Percentiles rank a stretch among this genome's conserved stretches.
phyloP scores from a whole-genome alignment of 2,329 filamentous ascomycete genomes.

The Aureobasidium mangrovei region DNA sequence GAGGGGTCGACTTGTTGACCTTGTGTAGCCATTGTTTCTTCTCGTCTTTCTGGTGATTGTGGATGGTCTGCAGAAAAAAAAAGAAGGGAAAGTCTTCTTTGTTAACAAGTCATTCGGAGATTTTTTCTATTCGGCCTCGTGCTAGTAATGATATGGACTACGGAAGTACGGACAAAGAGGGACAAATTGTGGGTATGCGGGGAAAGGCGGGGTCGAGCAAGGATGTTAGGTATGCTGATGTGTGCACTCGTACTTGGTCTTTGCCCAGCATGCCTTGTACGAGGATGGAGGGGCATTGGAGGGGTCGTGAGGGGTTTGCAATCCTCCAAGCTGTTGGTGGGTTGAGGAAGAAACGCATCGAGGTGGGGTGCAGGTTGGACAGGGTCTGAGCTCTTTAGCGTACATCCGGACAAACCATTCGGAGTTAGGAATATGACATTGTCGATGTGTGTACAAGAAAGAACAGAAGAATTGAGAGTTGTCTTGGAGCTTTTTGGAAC shows the following conservation, averaged over 20 bases:
- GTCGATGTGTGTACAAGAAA: too few relatives aligned
- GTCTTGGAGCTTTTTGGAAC: too few relatives aligned
- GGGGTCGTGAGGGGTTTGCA: conserved; percentile 12
- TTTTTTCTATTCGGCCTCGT: neutral
- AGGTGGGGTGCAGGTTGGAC: too few relatives aligned
- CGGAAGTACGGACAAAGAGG: conserved; percentile 10
- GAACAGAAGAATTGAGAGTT: too few relatives aligned
- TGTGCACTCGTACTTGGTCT: too few relatives aligned
- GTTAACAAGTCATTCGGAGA: neutral
- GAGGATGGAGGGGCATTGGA: conserved; percentile 10
- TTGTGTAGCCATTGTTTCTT: conserved; percentile 10
- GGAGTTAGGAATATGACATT: too few relatives aligned
- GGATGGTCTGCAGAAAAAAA: neutral
- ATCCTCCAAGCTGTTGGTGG: neutral
- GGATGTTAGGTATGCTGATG: neutral
- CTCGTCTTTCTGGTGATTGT: neutral
- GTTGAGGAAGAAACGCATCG: neutral
- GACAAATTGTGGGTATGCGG: conserved; percentile 13
- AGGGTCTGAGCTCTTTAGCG: too few relatives aligned
- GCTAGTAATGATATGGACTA: neutral
- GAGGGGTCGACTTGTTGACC: conserved; percentile 19
- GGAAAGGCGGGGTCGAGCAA: neutral
- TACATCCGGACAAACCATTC: too few relatives aligned
- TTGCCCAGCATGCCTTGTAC: neutral
- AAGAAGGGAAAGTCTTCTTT: neutral